These are phyloP conservation scores for Russula lepida DNA, from an alignment of 768 basidiomycete species.

Conservation along the genomic window DNA sequence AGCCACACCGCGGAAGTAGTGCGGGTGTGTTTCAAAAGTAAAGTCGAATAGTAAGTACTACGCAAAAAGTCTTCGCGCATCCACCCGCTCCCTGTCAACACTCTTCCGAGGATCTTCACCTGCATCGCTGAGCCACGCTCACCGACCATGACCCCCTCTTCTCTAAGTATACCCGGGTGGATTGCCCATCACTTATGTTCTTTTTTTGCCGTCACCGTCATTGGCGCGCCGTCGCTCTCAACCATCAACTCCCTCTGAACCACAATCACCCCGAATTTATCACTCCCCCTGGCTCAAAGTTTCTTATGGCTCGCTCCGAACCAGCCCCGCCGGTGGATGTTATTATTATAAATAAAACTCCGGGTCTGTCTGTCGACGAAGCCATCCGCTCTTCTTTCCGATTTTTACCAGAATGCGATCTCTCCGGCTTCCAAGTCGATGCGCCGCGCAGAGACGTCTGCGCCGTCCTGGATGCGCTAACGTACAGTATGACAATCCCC, in stretches of 20 bases:
- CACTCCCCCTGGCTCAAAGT: slow-evolving; percentile 2
- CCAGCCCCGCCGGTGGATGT: slow-evolving; percentile 9
- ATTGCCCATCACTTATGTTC: slow-evolving; percentile 13
- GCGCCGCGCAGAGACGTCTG: background rate
- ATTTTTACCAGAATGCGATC: slow-evolving; percentile 11
- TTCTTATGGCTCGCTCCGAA: slow-evolving; percentile 6
- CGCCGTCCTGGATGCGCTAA: slow-evolving; percentile 2
- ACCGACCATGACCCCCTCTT: background rate
- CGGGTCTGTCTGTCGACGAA: background rate
- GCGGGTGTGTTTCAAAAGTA: too few species aligned
- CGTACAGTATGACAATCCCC: background rate
- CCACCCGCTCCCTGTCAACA: slow-evolving; percentile 3
- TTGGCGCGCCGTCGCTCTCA: slow-evolving; percentile 11
- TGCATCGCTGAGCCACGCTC: background rate
- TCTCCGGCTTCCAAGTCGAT: slow-evolving; percentile 1
- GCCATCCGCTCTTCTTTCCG: slow-evolving; percentile 9
- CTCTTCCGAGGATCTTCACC: slow-evolving; percentile 9
- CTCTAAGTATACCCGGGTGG: slow-evolving; percentile 6
- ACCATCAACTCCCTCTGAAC: slow-evolving; percentile 10
- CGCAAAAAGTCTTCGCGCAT: too few species aligned
- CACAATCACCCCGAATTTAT: slow-evolving; percentile 7
- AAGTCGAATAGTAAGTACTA: too few species aligned
- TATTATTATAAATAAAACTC: too few species aligned
- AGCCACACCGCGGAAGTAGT: too few species aligned
- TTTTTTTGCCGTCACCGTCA: too few species aligned